These are phyloP conservation scores for Hippophae tibetana DNA, from an alignment of 306 rosid species.

Conservation along the genomic window DNA sequence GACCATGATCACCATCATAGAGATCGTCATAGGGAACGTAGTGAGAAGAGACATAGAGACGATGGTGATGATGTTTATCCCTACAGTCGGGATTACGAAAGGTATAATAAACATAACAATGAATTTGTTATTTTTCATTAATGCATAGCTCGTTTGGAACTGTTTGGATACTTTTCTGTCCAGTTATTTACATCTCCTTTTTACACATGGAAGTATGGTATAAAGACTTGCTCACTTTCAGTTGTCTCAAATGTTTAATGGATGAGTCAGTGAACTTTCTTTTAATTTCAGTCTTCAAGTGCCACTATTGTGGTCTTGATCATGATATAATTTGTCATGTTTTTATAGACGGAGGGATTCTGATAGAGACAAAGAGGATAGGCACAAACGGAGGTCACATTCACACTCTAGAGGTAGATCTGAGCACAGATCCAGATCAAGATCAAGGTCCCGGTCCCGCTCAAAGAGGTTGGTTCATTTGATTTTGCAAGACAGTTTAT, in stretches of 20 bases:
- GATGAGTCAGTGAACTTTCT: background rate
- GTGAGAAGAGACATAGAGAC: conserved; percentile 78
- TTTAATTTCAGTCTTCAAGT: background rate
- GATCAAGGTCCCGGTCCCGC: conserved; percentile 87
- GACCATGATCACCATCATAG: conserved; percentile 39
- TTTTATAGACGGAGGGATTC: conserved; percentile 60
- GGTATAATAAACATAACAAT: conserved; percentile 30
- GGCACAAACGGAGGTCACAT: conserved; percentile 58
- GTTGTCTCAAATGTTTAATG: no score
- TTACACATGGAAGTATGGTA: no score
- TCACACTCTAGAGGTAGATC: conserved; percentile 52
- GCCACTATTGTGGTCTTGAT: background rate
- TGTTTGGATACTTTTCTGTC: background rate
- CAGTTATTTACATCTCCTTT: no score
- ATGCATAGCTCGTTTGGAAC: background rate
- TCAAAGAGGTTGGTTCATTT: conserved; percentile 63
- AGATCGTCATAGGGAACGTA: conserved; percentile 49
- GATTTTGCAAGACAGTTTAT: background rate
- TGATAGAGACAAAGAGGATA: conserved; percentile 60
- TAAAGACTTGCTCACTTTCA: no score
- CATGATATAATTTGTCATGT: background rate
- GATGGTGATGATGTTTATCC: conserved; percentile 56
- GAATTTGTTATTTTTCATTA: background rate
- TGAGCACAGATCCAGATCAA: conserved; percentile 55
- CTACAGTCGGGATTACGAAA: conserved; percentile 61